Base-by-base conservation (phyloP, 106 monocot species). In the Agapanthus africanus region DNA sequence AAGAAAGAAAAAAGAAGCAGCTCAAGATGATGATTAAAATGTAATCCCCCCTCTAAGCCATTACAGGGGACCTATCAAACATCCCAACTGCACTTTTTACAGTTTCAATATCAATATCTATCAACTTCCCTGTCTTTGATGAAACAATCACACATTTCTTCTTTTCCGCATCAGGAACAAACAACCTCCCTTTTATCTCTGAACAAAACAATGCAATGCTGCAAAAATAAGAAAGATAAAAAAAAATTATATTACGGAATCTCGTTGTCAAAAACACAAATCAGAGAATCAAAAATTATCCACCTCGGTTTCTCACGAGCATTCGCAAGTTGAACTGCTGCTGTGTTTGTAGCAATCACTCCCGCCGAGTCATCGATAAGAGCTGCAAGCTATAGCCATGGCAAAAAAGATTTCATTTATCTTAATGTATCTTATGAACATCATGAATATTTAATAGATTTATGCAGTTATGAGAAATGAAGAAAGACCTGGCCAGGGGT, bases 151-250 rank as follows among this genome's bases (percentile, higher is more conserved):
- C 41, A 63, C 95, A 95, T 42, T 60, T 86, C 77, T 85, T 88
- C 37, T 81, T 83, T 69, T 85, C 79, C 66, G 83, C 75, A 44
- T 80, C 61, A 0, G 88, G 94, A 54, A 95, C 88, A 71, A 91
- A 91, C 13, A 95, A 50, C 39, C 70, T 83, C 8, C 76, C 94
- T 56, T 91, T 95, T 73, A 85, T 81, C 72, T 81, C 75, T 1
- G 94, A 91, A 66, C 75, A 83, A 74, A 95, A 91, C 81, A 91
- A 64, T 25, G 91, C 94, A 64, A 95, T 76, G 73, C 94, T 91
- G 83, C 65, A 68, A 39, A 68, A 49, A 39, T n/a, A n/a, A n/a
- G 0, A 9, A 74, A 63, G 6, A 15, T 23, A 52, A 40, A 14
- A 52, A 9, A 71, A 37, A 21, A 22, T 22, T 15, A 31, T 16